Percentiles rank a stretch among this genome's conserved stretches.
These are phyloP conservation scores for Diplodia mutila DNA, from an alignment of 2,329 filamentous ascomycete genomes.

Conservation along the genomic window DNA sequence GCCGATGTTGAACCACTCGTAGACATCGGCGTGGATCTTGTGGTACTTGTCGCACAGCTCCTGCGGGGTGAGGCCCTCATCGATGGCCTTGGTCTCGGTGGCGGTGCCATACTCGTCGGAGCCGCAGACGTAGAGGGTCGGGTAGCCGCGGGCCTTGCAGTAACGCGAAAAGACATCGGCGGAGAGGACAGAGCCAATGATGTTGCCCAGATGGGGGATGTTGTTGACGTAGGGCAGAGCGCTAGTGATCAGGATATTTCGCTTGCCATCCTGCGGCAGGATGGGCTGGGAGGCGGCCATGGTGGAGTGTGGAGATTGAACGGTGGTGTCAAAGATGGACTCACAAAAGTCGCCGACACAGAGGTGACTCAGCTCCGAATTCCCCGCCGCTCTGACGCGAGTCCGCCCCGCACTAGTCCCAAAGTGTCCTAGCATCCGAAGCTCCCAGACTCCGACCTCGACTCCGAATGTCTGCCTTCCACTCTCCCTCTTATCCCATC, in stretches of 20 bases:
- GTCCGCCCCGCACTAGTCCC: slow-evolving; percentile 24
- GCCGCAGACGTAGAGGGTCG: slow-evolving; percentile 84
- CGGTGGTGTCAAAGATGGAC: not conserved
- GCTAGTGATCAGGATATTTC: slow-evolving; percentile 87
- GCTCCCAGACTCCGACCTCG: not conserved
- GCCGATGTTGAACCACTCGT: slow-evolving; percentile 93
- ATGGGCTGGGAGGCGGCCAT: slow-evolving; percentile 45
- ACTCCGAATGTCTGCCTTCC: not conserved
- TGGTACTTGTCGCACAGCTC: slow-evolving; percentile 93
- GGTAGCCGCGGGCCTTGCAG: slow-evolving; percentile 76
- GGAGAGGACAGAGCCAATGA: slow-evolving; percentile 83
- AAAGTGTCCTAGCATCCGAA: not conserved
- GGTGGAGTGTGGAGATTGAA: not conserved
- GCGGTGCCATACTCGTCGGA: slow-evolving; percentile 95
- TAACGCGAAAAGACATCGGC: slow-evolving; percentile 80
- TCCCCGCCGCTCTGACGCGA: slow-evolving; percentile 19
- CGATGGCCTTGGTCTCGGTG: slow-evolving; percentile 92
- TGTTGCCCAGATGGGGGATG: slow-evolving; percentile 80
- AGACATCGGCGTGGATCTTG: slow-evolving; percentile 84
- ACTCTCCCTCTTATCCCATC: not conserved
- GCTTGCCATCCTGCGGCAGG: slow-evolving; percentile 61
- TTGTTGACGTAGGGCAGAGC: slow-evolving; percentile 86
- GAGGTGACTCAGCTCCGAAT: slow-evolving; percentile 8
- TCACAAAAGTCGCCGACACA: slow-evolving; percentile 10
- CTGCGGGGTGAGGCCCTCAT: slow-evolving; percentile 79